Conservation (phyloP, 768 basidiomycete species). For the Mycena albidolilacea region DNA sequence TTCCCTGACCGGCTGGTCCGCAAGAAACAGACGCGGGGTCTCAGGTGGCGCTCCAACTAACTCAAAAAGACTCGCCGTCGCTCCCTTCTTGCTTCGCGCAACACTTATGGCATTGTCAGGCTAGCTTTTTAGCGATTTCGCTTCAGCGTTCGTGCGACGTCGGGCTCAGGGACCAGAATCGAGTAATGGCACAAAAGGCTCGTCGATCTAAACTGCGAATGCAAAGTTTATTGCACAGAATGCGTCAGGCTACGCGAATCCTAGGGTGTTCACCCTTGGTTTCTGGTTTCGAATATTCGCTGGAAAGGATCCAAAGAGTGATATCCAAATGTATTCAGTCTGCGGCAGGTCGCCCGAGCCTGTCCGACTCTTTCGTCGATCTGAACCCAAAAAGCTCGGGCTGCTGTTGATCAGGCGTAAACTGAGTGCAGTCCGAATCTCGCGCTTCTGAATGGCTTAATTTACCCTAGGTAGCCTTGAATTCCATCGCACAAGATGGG, state of each 20-base stretch:
- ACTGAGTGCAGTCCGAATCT: conserved; percentile 29
- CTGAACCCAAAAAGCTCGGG: conserved; percentile 19
- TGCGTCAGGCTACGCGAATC: conserved; percentile 36
- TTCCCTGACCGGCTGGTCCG: neutral
- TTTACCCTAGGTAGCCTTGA: conserved; percentile 23
- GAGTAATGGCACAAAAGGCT: conserved; percentile 37
- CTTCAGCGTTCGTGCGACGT: conserved; percentile 6
- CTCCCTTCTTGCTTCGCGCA: conserved; percentile 30
- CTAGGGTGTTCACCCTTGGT: neutral
- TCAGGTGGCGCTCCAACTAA: conserved; percentile 14
- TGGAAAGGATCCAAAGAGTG: conserved; percentile 14
- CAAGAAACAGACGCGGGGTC: conserved; percentile 15
- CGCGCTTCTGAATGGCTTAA: conserved; percentile 26
- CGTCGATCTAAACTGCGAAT: conserved; percentile 26
- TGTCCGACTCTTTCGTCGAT: conserved; percentile 37
- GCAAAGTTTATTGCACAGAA: conserved; percentile 39
- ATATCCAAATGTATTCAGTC: conserved; percentile 20
- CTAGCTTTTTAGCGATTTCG: conserved; percentile 25
- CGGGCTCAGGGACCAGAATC: conserved; percentile 26
- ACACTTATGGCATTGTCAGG: conserved; percentile 13
- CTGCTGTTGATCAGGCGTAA: conserved; percentile 32
- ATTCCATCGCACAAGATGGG: conserved; percentile 8
- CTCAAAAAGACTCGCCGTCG: conserved; percentile 23
- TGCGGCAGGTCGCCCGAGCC: conserved; percentile 7
- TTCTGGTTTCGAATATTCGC: conserved; percentile 16